A percentile compares a stretch with the other conserved stretches of the same genome.
Conservation (phyloP, 2,329 filamentous ascomycete species). For the Diaporthe sp. region DNA sequence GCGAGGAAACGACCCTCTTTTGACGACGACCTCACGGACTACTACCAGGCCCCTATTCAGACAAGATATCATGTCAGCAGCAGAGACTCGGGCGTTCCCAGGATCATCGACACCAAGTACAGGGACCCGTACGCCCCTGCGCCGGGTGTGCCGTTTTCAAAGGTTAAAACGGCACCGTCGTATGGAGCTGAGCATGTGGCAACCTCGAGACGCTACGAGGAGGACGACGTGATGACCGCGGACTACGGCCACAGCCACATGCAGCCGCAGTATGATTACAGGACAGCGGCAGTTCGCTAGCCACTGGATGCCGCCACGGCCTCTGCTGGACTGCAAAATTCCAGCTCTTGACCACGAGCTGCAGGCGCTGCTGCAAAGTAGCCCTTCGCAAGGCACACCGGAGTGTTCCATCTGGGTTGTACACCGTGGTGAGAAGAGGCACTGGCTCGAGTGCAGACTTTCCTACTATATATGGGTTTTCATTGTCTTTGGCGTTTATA, state of each 20-base stretch:
- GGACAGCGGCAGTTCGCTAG: background rate
- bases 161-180: conserved; percentile 35
- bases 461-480: conserved; percentile 27
- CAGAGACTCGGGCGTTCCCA: conserved; percentile 23
- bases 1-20: conserved; percentile 35
- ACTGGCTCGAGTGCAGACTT: conserved; percentile 11
- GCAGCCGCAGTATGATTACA: conserved; percentile 21
- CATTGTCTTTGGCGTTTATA: conserved; percentile 10
- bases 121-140: conserved; percentile 21
- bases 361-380: background rate
- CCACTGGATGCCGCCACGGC: background rate
- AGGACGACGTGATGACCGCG: conserved; percentile 37
- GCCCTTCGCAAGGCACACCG: too few relatives aligned
- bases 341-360: background rate
- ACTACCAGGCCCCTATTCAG: background rate
- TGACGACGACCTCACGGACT: conserved; percentile 32
- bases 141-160: conserved; percentile 28
- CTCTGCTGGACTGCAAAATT: background rate
- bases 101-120: conserved; percentile 21
- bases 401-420: background rate
- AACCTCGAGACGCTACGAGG: conserved; percentile 37
- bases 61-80: conserved; percentile 7
- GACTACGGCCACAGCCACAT: conserved; percentile 23
- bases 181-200: conserved; percentile 36
- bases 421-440: conserved; percentile 20